Evolutionary conservation across 2,329 filamentous ascomycete species (phyloP), one percentile per base, ranked within the genome.

Genomic region (Rutstroemia sp.): DNA sequence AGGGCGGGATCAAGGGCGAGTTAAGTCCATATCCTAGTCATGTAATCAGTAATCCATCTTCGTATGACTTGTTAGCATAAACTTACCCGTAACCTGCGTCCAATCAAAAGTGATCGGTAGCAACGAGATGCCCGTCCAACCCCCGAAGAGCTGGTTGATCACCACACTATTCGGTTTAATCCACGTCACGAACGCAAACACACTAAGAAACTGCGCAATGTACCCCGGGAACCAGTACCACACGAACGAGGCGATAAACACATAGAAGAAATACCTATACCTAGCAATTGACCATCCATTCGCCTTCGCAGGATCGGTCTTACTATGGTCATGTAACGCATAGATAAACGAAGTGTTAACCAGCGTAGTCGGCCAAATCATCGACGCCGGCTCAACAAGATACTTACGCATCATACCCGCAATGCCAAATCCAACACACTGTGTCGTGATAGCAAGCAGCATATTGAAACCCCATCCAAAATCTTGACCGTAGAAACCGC

Each of bases 61-160:
- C 7, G 4, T 19, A n/a, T 42, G 39, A 42, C 7, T 0, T 75
- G 73, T 9, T 80, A 81, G 9, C 74, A 78, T 14, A 5, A 2
- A 19, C 41, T 3, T 41, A 58, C 56, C 56, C 2, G 56, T 56
- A 21, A 58, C 56, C 41, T 58, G 56, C 30, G 56, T 58, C 56
- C 56, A 58, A 73, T 90, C 86, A 66, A 90, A 88, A 0, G 86
- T 89, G 38, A 90, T 81, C 1, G 87, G 86, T 2, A 89, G 71
- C 21, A 90, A 64, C 0, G 84, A 88, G 8, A 90, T 61, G 0
- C 87, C 87, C 0, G 83, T 86, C 45, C 58, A 61, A 1, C 83
- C 84, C 2, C 87, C 87, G 64, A 90, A 90, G 1, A 90, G 66
- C 67, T 90, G 86, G 61, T 90, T 91, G 39, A 90, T 69, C 4